Evolutionary conservation across 129 eudicot species (phyloP).

Genomic region (Oenanthe sinensis): DNA sequence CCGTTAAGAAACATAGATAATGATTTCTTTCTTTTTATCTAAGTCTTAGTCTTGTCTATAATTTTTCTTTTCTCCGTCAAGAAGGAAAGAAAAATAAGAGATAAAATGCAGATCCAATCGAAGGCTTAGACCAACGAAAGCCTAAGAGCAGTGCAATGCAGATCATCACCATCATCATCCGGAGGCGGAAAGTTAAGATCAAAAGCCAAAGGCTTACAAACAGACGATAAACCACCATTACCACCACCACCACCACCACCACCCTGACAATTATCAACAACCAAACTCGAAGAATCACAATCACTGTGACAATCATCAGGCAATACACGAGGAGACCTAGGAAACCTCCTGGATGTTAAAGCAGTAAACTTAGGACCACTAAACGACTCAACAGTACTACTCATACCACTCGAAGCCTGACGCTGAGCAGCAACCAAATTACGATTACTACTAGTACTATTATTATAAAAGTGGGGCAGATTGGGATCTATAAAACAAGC

Average conservation of each 20-base stretch:
- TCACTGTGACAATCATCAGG: conserved; percentile 72
- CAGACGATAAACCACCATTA: conserved; percentile 37
- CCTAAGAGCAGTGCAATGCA: conserved; percentile 54
- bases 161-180: conserved; percentile 45
- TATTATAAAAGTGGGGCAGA: conserved; percentile 11
- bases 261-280: conserved; percentile 46
- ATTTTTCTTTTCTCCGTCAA: conserved; percentile 3
- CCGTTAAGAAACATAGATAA: conserved; percentile 23
- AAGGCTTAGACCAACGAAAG: conserved; percentile 17
- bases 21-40: conserved; percentile 15
- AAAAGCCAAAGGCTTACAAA: conserved; percentile 32
- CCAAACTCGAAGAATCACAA: conserved; percentile 85
- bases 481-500: conserved; percentile 25
- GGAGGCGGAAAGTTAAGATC: conserved; percentile 83
- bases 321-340: conserved; percentile 36
- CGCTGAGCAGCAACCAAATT: conserved; percentile 10
- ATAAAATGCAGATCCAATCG: conserved; percentile 10
- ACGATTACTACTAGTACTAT: no score
- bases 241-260: conserved; percentile 45
- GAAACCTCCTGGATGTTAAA: conserved; percentile 27
- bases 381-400: conserved; percentile 76
- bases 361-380: conserved; percentile 47
- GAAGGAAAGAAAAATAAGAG: conserved; percentile 12
- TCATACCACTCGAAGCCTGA: conserved; percentile 69
- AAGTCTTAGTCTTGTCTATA: conserved; percentile 15